Base-by-base conservation (phyloP, 257 asterid genomes). In the Nicotiana attenuata region DNA sequence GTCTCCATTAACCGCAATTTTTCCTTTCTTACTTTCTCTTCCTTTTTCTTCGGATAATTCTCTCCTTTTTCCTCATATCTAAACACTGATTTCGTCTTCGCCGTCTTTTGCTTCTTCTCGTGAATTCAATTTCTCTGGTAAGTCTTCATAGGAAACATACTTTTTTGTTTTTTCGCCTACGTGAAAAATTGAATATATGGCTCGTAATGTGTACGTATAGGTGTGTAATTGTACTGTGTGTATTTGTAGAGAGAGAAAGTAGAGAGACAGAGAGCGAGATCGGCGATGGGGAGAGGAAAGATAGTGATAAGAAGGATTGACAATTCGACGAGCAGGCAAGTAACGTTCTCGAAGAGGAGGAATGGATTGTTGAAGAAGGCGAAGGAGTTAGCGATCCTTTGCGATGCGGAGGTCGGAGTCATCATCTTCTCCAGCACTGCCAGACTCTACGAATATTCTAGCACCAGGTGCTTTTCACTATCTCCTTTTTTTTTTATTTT, bases 301-400 rank as follows among this genome's bases (percentile, higher is more conserved):
- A 85, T 88, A 73, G 89, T 82, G 73, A 88, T 88, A 79, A 85
- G 88, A 55, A 88, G 90, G 83, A 88, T 88, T 83, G 90, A 88
- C 33, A 88, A 88, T 82, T 85, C 90, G 38, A 88, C 90, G 68
- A 88, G 90, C 81, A 88, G 90, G 53, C 90, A 88, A 76, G 90
- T 88, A 24, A 88, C 90, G 28, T 88, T 88, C 16, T 88, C 90
- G 35, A 87, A 87, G 77, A 81, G 90, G 81, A 87, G 90, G 22
- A 87, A 83, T 76, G 90, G 90, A 71, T 75, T 87, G 80, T 41
- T 87, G 83, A 87, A 87, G 86, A 87, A 87, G 60, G 87, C 90
- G 3, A 88, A 83, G 84, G 90, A 88, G 82, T 26, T 88, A 16
- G 88, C 82, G 57, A 88, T 88, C 65, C 83, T 88, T 2, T 88